Base-by-base conservation (phyloP, 345 rosid genomes). In the Linum lewisii region DNA sequence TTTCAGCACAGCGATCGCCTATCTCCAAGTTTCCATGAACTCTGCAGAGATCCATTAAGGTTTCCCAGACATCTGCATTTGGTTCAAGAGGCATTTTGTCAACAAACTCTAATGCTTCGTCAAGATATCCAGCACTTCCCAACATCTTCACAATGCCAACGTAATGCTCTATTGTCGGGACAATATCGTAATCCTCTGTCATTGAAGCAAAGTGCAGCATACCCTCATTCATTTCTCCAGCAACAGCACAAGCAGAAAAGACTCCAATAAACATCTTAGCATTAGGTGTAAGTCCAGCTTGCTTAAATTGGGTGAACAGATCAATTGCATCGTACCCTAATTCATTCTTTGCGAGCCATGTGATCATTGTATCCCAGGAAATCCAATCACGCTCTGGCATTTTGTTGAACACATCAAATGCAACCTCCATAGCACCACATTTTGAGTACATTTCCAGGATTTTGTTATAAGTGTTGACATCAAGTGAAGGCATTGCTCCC, bases 291-390 rank as follows among this genome's bases (percentile, higher is more conserved):
- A 78, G 62, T 53, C 88, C 95, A 26, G 77, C 74, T 56, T 69
- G 74, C 72, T 83, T 92, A 64, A 88, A 92, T 11, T 72, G 70
- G 66, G 66, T 51, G 67, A 86, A 88, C 63, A 86, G 66, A 62
- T 92, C 93, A 49, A 92, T 72, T 37, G 87, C 90, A 54, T 92
- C 93, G 79, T 92, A 95, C 64, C 87, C 96, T 8, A 72, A 66
- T 24, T 81, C 98, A 66, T 75, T 80, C 71, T 75, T 84, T 1
- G 87, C 85, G n/a, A 92, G 75, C 74, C 95, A 71, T 61, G 74
- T 77, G 57, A 84, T 86, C 75, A 88, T 74, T 21, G 54, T 71
- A 54, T 77, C 74, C 95, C 90, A 92, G 34, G 90, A 70, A 21
- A 81, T 71, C 74, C 77, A 67, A 76, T 74, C 73, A 44, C 70